A percentile compares a stretch with the other conserved stretches of the same genome.
These are phyloP conservation scores for Cucurbita ficifolia DNA, from an alignment of 306 rosid species.

Conservation along the genomic window DNA sequence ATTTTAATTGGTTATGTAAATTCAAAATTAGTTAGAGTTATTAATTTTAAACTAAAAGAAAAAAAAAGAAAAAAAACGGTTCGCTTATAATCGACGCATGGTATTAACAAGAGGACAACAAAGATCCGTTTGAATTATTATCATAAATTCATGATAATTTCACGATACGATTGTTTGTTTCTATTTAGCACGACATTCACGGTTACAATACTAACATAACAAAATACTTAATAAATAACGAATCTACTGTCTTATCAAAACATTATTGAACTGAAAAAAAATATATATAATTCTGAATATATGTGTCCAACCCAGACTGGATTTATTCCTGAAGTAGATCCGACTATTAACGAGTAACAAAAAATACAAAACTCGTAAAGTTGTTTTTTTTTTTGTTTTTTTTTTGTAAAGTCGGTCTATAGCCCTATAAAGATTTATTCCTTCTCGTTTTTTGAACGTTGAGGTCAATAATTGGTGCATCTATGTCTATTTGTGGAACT, in stretches of 20 bases:
- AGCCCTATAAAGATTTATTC: background rate
- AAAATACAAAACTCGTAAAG: background rate
- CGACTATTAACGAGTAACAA: background rate
- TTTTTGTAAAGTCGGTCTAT: background rate
- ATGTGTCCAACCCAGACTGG: no score
- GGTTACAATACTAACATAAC: no score
- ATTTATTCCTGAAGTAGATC: no score
- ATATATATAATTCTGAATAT: no score
- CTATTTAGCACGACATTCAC: background rate
- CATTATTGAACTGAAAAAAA: no score
- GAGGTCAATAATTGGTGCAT: constrained; percentile 1
- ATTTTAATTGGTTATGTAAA: background rate
- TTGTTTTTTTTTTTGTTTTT: background rate
- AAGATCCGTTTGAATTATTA: background rate
- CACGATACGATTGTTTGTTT: background rate
- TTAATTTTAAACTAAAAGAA: no score
- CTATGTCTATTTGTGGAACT: background rate
- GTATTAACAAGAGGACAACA: background rate
- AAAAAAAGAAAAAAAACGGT: no score
- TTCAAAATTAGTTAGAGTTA: no score
- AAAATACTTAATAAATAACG: no score
- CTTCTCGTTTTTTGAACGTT: background rate
- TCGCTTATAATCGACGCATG: background rate
- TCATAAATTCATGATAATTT: background rate
- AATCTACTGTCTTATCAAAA: no score